Conservation (phyloP, 2,329 filamentous ascomycete genomes). For the Didymella sp. region DNA sequence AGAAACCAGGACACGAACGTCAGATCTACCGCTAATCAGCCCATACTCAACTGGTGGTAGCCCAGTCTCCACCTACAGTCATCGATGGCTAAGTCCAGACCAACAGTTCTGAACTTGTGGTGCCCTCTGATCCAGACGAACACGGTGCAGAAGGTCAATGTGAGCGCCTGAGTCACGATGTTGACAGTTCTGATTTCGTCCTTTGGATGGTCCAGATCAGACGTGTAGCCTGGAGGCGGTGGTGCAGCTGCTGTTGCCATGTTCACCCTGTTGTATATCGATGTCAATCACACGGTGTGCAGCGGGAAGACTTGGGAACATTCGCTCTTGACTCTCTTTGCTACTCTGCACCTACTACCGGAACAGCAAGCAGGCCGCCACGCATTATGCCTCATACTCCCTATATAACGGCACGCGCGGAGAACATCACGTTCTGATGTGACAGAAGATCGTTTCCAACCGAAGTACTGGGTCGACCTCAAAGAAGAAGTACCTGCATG, state of each 20-base stretch:
- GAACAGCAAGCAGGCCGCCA: neutral
- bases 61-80: slow-evolving; percentile 17
- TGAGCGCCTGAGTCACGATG: slow-evolving; percentile 19
- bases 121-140: slow-evolving; percentile 21
- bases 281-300: neutral
- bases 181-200: slow-evolving; percentile 22
- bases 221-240: slow-evolving; percentile 12
- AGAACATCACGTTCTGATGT: neutral
- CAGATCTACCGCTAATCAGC: slow-evolving; percentile 9
- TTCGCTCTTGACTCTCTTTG: neutral
- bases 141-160: slow-evolving; percentile 12
- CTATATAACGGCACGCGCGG: slow-evolving; percentile 5
- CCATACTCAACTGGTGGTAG: neutral
- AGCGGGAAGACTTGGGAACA: too few relatives aligned
- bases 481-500: slow-evolving; percentile 13
- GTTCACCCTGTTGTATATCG: neutral
- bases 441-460: slow-evolving; percentile 9
- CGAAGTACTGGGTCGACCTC: neutral
- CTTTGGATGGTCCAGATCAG: slow-evolving; percentile 17
- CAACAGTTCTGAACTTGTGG: slow-evolving; percentile 14
- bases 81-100: slow-evolving; percentile 15
- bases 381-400: neutral
- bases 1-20: slow-evolving; percentile 15
- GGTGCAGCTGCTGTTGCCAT: slow-evolving; percentile 14
- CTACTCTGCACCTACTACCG: neutral